A percentile compares a stretch with the other conserved stretches of the same genome.
Evolutionary conservation across 768 basidiomycete genomes (phyloP).

Genomic region (Xerocomus potaroensis): DNA sequence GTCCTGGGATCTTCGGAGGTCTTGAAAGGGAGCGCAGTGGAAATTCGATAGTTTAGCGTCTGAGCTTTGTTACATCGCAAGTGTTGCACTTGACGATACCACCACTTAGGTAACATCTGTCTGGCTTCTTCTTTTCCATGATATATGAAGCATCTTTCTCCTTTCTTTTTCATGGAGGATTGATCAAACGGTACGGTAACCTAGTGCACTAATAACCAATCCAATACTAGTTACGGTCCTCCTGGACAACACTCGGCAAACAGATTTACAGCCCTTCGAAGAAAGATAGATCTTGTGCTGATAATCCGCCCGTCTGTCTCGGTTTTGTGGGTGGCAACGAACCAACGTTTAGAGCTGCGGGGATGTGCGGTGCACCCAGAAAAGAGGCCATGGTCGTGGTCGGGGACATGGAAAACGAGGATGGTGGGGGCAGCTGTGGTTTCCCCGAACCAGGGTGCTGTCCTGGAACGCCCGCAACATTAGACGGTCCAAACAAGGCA

Average conservation of each 20-base stretch:
- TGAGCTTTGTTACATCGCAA: neutral
- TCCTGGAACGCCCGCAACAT: conserved; percentile 1
- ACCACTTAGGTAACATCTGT: neutral
- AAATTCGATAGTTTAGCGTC: neutral
- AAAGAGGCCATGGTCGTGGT: conserved; percentile 20
- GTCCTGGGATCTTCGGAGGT: conserved; percentile 10
- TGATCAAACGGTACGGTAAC: too few species aligned
- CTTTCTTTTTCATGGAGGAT: neutral
- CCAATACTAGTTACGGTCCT: neutral
- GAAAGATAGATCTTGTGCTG: conserved; percentile 82
- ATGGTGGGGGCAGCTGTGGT: conserved; percentile 19
- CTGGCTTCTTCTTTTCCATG: neutral
- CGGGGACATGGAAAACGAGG: conserved; percentile 7
- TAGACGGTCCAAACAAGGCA: conserved; percentile 1
- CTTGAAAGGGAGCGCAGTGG: conserved; percentile 3
- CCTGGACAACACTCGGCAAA: neutral
- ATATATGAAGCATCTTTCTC: neutral
- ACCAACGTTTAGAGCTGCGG: neutral
- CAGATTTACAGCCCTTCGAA: conserved; percentile 65
- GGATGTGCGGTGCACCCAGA: neutral
- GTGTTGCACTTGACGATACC: conserved; percentile 5
- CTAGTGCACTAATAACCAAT: neutral
- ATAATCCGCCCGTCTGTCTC: conserved; percentile 51
- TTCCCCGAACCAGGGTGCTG: conserved; percentile 2
- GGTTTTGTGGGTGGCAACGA: conserved; percentile 14